These are phyloP conservation scores for Cystobasidium onofrii DNA, from an alignment of 768 basidiomycete species.

Conservation along the genomic window DNA sequence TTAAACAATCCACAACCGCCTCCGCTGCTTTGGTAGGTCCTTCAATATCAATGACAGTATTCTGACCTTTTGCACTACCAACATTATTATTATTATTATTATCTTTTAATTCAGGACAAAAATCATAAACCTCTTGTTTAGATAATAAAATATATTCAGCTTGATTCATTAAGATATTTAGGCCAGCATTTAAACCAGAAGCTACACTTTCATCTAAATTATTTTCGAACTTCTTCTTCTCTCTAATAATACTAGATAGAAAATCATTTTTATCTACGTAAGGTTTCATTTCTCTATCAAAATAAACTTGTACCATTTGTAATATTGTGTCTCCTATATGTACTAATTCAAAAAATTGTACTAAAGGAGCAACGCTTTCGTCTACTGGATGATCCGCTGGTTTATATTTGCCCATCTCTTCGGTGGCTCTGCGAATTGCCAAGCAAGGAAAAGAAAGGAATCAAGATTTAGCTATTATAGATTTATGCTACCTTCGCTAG, in stretches of 20 bases:
- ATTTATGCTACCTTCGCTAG: no score
- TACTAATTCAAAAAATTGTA: slow-evolving; percentile 95
- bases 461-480: no score
- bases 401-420: slow-evolving; percentile 80
- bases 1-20: slow-evolving; percentile 81
- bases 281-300: slow-evolving; percentile 84
- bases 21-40: slow-evolving; percentile 74
- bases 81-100: not conserved
- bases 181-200: slow-evolving; percentile 84
- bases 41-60: slow-evolving; percentile 51
- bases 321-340: slow-evolving; percentile 96
- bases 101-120: slow-evolving; percentile 58
- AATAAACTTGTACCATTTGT: slow-evolving; percentile 95
- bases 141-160: slow-evolving; percentile 87
- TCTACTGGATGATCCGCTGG: slow-evolving; percentile 71
- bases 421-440: slow-evolving; percentile 86
- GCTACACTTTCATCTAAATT: slow-evolving; percentile 88
- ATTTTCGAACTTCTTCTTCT: slow-evolving; percentile 95
- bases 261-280: slow-evolving; percentile 93
- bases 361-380: slow-evolving; percentile 65
- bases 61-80: not conserved
- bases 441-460: no score
- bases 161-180: slow-evolving; percentile 53
- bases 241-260: slow-evolving; percentile 79
- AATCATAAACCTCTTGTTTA: slow-evolving; percentile 73